These are phyloP conservation scores for Naganishia sp. DNA, from an alignment of 1,284 basidiomycete genomes.

Conservation along the genomic window DNA sequence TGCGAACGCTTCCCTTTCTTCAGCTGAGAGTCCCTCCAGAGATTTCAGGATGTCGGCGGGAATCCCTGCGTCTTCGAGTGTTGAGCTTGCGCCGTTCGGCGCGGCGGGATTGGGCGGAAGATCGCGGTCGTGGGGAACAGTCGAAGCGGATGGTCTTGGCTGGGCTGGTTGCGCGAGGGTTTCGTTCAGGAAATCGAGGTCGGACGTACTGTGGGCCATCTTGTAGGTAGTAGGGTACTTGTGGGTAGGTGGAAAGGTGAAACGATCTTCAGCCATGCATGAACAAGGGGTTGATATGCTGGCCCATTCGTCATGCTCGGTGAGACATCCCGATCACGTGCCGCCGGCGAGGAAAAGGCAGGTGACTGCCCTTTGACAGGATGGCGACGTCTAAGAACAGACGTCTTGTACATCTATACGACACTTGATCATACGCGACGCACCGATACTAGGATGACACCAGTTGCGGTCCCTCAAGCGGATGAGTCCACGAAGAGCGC, in stretches of 20 bases:
- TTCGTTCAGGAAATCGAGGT: constrained; percentile 50
- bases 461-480: constrained; percentile 14
- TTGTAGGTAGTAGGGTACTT: neutral
- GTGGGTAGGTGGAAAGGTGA: neutral
- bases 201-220: constrained; percentile 40
- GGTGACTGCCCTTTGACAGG: neutral
- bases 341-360: constrained; percentile 3
- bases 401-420: neutral
- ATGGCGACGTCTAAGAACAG: neutral
- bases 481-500: neutral
- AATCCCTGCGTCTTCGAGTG: constrained; percentile 20
- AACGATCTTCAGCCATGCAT: too few relatives aligned
- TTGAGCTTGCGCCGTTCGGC: neutral
- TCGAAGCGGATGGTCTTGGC: constrained; percentile 40
- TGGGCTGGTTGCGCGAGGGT: constrained; percentile 44
- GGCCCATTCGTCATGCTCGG: constrained; percentile 8
- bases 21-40: constrained; percentile 25
- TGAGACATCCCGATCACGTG: constrained; percentile 8
- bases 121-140: constrained; percentile 26
- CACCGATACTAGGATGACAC: neutral
- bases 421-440: neutral
- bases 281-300: neutral
- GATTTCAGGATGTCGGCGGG: constrained; percentile 21
- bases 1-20: constrained; percentile 33
- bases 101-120: constrained; percentile 3